phyloP scores from a whole-genome alignment of 768 basidiomycete genomes.

The Panellus pusillus region DNA sequence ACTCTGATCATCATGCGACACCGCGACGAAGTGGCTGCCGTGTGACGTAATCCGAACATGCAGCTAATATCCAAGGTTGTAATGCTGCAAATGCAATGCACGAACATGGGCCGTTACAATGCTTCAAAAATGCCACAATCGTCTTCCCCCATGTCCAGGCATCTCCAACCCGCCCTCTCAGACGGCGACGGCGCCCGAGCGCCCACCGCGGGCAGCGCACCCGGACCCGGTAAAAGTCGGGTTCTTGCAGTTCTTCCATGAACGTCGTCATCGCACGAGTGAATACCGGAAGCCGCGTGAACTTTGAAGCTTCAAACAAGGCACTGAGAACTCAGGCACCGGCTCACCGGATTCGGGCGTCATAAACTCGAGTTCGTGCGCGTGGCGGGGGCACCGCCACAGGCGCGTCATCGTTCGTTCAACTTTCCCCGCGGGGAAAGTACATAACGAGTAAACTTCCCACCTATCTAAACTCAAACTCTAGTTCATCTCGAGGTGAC shows the following conservation, averaged over 20 bases:
- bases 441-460: too few relatives aligned
- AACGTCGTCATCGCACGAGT: slow-evolving; percentile 1
- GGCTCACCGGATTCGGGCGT: too few relatives aligned
- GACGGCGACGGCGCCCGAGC: slow-evolving; percentile 5
- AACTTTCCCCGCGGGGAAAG: too few relatives aligned
- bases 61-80: background rate
- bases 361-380: too few relatives aligned
- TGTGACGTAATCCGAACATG: too few relatives aligned
- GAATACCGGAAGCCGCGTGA: too few relatives aligned
- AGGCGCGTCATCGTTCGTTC: too few relatives aligned
- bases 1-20: slow-evolving; percentile 10
- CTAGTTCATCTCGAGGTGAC: too few relatives aligned
- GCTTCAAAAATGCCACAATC: slow-evolving; percentile 7
- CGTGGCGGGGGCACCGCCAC: too few relatives aligned
- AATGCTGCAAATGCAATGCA: background rate
- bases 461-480: too few relatives aligned
- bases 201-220: background rate
- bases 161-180: background rate
- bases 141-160: background rate
- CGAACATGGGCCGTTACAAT: slow-evolving; percentile 17
- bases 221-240: slow-evolving; percentile 1
- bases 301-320: too few relatives aligned
- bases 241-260: slow-evolving; percentile 14
- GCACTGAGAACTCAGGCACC: too few relatives aligned
- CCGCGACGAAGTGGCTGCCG: slow-evolving; percentile 16